A percentile compares a stretch with the other conserved stretches of the same genome.
Evolutionary conservation across 495 filamentous ascomycete species (phyloP).

Genomic region (Penicillium samsonianum): DNA sequence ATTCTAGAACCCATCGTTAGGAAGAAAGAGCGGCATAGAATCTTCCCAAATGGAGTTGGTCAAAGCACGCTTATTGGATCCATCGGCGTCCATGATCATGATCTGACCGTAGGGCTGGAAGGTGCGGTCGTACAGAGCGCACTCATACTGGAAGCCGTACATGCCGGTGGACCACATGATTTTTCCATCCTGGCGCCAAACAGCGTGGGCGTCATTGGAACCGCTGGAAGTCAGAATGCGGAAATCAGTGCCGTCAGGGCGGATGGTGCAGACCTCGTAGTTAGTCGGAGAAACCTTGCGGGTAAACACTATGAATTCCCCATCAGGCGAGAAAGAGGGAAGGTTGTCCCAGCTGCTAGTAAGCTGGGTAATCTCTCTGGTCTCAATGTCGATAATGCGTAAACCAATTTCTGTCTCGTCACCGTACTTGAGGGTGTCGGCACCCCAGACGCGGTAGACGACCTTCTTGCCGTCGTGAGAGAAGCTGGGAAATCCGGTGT

Average conservation of each 20-base stretch:
- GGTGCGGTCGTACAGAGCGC: conserved; percentile 34
- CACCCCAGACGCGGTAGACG: conserved; percentile 37
- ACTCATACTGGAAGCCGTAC: conserved; percentile 39
- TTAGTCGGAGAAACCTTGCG: conserved; percentile 29
- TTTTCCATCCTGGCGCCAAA: conserved; percentile 41
- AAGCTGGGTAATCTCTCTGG: conserved; percentile 23
- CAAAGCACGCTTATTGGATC: conserved; percentile 31
- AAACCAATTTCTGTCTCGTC: conserved; percentile 28
- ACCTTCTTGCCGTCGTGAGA: conserved; percentile 33
- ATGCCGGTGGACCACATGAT: conserved; percentile 37
- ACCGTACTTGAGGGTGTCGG: conserved; percentile 9
- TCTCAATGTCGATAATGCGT: conserved; percentile 32
- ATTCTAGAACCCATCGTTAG: conserved; percentile 14
- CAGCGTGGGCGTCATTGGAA: conserved; percentile 46
- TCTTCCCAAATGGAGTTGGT: conserved; percentile 40
- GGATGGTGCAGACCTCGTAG: conserved; percentile 43
- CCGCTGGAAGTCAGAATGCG: conserved; percentile 33
- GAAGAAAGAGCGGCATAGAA: conserved; percentile 34
- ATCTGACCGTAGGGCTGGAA: conserved; percentile 42
- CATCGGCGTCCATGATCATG: conserved; percentile 36
- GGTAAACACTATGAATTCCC: conserved; percentile 34
- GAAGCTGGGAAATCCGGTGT: conserved; percentile 34
- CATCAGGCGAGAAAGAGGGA: conserved; percentile 34
- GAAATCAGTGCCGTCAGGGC: conserved; percentile 38
- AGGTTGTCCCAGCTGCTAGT: conserved; percentile 37